Conservation (phyloP, 2,329 filamentous ascomycete species). For the Colletotrichum liaoningense region DNA sequence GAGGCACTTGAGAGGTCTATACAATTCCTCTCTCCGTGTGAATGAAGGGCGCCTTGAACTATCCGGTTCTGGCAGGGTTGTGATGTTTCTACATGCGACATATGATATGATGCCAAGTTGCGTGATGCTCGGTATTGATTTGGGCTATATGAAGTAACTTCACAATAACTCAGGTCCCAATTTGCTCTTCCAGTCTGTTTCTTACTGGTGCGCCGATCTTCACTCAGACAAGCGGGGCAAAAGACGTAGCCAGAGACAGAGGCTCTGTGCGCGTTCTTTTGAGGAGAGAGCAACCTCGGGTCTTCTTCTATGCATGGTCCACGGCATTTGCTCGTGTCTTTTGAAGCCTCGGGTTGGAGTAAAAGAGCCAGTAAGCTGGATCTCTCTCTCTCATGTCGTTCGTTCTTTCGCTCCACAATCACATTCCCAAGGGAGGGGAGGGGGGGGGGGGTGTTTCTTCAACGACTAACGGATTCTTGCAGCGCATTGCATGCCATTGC, state of each 20-base stretch:
- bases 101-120: not conserved
- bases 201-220: not conserved
- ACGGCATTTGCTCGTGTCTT: not conserved
- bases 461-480: not conserved
- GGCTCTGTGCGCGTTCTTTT: not conserved
- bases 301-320: not conserved
- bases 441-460: not conserved
- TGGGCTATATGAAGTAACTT: not conserved
- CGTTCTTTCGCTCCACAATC: not conserved
- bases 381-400: not conserved
- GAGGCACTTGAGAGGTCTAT: not conserved
- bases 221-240: not conserved
- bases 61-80: not conserved
- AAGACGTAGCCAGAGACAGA: not conserved
- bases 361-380: not conserved
- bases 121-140: not conserved
- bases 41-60: not conserved
- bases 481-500: constrained; percentile 1
- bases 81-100: not conserved
- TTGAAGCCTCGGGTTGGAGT: not conserved
- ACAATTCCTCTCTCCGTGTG: not conserved
- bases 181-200: not conserved
- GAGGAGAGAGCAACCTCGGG: not conserved
- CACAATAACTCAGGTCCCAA: not conserved
- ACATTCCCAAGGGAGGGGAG: not conserved